Conservation (phyloP, 805 yeast genomes). For the Monosporozyma siamensis region DNA sequence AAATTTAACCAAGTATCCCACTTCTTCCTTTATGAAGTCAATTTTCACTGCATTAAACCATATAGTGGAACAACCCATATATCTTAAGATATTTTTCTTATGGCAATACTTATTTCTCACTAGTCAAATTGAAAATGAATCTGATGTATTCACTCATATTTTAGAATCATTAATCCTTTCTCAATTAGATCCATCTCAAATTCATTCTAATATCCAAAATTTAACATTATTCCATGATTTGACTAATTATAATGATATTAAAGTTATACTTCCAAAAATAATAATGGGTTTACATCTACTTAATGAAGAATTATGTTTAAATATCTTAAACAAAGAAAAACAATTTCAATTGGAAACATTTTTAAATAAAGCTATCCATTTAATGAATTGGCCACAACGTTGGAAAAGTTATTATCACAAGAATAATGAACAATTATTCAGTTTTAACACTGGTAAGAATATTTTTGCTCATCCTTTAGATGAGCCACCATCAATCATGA, state of each 20-base stretch:
- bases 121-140: no score
- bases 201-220: neutral
- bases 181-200: neutral
- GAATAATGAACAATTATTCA: neutral
- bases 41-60: neutral
- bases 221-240: conserved; percentile 13
- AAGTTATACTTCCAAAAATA: conserved; percentile 41
- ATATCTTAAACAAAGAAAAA: conserved; percentile 34
- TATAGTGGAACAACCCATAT: conserved; percentile 1
- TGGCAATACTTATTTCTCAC: conserved; percentile 25
- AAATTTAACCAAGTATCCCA: neutral
- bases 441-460: neutral
- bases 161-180: conserved; percentile 1
- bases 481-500: conserved; percentile 32
- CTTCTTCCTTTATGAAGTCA: neutral
- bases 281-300: conserved; percentile 63
- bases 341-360: conserved; percentile 40
- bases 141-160: conserved; percentile 3
- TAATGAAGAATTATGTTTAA: conserved; percentile 64
- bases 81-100: conserved; percentile 12
- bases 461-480: conserved; percentile 25
- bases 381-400: conserved; percentile 65
- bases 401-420: conserved; percentile 51
- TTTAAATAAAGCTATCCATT: conserved; percentile 49
- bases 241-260: conserved; percentile 1